phyloP scores from a whole-genome alignment of 805 yeast species.

The Yarrowia osloensis region DNA sequence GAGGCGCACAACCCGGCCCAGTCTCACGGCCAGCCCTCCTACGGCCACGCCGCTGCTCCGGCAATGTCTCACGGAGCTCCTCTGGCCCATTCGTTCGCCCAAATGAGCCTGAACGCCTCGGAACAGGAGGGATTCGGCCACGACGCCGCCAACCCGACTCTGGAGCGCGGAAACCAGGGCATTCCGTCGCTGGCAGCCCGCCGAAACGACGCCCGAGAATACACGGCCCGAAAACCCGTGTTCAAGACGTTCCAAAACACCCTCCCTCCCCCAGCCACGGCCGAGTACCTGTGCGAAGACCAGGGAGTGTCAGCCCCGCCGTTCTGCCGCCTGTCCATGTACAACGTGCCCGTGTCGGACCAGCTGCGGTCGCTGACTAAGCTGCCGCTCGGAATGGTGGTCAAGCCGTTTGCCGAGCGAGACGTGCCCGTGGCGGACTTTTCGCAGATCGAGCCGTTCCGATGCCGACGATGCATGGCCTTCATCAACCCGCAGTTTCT shows the following conservation, averaged over 20 bases:
- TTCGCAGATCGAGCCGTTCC: constrained; percentile 67
- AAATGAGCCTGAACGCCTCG: constrained; percentile 13
- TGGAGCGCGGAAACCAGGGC: constrained; percentile 15
- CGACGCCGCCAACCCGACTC: constrained; percentile 27
- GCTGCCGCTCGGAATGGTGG: constrained; percentile 77
- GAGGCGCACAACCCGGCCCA: constrained; percentile 38
- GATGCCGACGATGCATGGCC: constrained; percentile 90
- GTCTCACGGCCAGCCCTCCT: not conserved
- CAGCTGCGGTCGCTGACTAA: constrained; percentile 66
- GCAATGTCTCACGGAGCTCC: constrained; percentile 1
- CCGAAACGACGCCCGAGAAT: constrained; percentile 40
- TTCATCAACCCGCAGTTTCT: constrained; percentile 85
- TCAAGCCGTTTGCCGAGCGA: constrained; percentile 79
- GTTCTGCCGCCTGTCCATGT: constrained; percentile 75
- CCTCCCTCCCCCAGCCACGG: constrained; percentile 80
- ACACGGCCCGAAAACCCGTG: constrained; percentile 45
- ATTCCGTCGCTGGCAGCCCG: constrained; percentile 46
- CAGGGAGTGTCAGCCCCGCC: constrained; percentile 86
- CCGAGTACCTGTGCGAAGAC: constrained; percentile 68
- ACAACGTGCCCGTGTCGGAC: constrained; percentile 76
- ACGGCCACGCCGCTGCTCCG: not conserved
- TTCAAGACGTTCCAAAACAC: constrained; percentile 77
- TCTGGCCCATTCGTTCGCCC: constrained; percentile 29
- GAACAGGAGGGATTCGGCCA: constrained; percentile 18
- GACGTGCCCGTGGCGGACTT: constrained; percentile 69